Conservation (phyloP, 768 basidiomycete species). For the Trametes coccinea region DNA sequence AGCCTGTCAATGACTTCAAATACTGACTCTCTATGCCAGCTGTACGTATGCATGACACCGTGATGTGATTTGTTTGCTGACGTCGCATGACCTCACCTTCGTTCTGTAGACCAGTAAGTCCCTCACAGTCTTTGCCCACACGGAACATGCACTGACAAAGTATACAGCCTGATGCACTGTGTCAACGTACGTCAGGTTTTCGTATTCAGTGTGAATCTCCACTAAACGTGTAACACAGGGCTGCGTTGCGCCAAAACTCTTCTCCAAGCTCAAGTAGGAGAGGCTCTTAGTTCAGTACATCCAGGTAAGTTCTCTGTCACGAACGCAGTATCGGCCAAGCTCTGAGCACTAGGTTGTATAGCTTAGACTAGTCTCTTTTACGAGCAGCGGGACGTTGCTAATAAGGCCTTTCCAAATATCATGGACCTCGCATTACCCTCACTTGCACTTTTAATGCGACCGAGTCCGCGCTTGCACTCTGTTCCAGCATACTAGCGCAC, state of each 20-base stretch:
- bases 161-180: slow-evolving; percentile 85
- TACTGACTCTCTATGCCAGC: slow-evolving; percentile 21
- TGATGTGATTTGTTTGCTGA: slow-evolving; percentile 3
- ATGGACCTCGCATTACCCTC: background rate
- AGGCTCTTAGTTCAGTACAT: slow-evolving; percentile 6
- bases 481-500: too few relatives aligned
- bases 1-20: background rate
- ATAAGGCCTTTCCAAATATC: background rate
- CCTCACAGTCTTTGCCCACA: background rate
- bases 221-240: slow-evolving; percentile 31
- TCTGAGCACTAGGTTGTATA: background rate
- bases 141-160: slow-evolving; percentile 12
- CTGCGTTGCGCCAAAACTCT: slow-evolving; percentile 77
- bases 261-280: slow-evolving; percentile 66
- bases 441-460: too few relatives aligned
- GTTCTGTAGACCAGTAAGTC: slow-evolving; percentile 66
- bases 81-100: background rate
- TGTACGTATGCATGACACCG: slow-evolving; percentile 20
- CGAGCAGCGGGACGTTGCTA: background rate
- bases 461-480: too few relatives aligned
- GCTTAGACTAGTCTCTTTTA: slow-evolving; percentile 8
- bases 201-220: background rate
- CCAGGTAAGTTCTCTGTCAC: background rate
- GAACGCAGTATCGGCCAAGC: too few relatives aligned
- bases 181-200: slow-evolving; percentile 64